Base-by-base conservation (phyloP, 371 early-diverging fungal genomes). In the Haplosporangium sp. region DNA sequence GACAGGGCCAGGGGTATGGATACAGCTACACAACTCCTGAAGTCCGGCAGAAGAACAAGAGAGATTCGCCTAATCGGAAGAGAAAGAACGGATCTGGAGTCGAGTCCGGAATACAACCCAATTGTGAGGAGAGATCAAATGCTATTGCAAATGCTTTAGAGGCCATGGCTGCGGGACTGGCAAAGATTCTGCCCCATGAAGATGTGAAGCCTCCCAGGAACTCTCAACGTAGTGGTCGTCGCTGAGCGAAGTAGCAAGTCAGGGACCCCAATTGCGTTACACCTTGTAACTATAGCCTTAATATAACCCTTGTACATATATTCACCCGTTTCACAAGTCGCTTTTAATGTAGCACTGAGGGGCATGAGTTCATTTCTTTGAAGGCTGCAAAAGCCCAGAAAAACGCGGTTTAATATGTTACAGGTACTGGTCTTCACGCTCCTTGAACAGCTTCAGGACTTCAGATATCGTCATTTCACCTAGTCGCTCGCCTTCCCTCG, bases 401-500 rank as follows among this genome's bases (percentile, higher is more conserved):
- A 37, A 42, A 21, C 16, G 21, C 38, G n/a, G 6, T 6, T 21
- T 45, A 11, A 14, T 38, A 23, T 6, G 14, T 47, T 65, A 77
- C 62, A 72, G 18, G 54, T 64, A 77, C 50, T 72, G 53, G 20
- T 77, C 72, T 57, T 72, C 79, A 11, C 64, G 72, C 21, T 64
- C 65, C 55, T 64, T 63, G 47, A 77, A 77, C 51, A 77, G 55
- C 59, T 62, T 55, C 36, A 77, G 58, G 8, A 68, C 65, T 23
- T 77, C 57, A 6, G 67, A 62, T 56, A 77, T 68, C 36, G 79
- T 64, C 72, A 72, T 72, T 55, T 77, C 73, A 6, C 79, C 79
- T 36, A 77, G 36, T 29, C 69, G 42, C 81, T 91, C 73, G 46
- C 86, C 83, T 63, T 92, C 89, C 20, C 94, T 87, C 61, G 90